Evolutionary conservation across 306 rosid species (phyloP).

Genomic region (Castanea mollissima): DNA sequence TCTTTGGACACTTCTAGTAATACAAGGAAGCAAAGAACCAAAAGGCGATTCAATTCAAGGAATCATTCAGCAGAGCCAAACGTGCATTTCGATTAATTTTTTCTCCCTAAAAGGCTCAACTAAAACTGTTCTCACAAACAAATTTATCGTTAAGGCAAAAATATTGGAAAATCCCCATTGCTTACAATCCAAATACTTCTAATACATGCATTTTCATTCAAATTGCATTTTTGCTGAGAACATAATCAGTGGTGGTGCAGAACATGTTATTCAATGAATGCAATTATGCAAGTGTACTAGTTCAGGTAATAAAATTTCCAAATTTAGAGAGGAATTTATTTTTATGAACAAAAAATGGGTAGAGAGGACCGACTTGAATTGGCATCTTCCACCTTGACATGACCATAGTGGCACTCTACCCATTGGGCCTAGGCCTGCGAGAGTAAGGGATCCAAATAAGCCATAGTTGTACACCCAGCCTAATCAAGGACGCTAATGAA

Average conservation of each 20-base stretch:
- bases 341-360: no score
- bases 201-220: neutral
- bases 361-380: no score
- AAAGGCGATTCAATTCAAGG: neutral
- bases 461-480: no score
- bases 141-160: neutral
- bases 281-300: neutral
- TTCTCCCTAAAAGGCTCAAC: neutral
- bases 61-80: neutral
- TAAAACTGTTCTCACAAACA: neutral
- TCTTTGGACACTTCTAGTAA: neutral
- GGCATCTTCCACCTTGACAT: no score
- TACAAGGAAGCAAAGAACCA: neutral
- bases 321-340: no score
- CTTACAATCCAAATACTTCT: neutral
- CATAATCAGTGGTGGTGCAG: no score
- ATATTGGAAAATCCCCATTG: neutral
- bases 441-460: no score
- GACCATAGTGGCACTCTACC: no score
- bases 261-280: neutral
- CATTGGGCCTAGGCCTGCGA: rapidly evolving
- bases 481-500: no score
- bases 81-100: no score
- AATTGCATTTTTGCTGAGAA: neutral
- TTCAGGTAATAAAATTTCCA: neutral